Percentiles rank a stretch among this genome's conserved stretches.
Evolutionary conservation across 306 rosid genomes (phyloP).

Genomic region (Prunus salicina): DNA sequence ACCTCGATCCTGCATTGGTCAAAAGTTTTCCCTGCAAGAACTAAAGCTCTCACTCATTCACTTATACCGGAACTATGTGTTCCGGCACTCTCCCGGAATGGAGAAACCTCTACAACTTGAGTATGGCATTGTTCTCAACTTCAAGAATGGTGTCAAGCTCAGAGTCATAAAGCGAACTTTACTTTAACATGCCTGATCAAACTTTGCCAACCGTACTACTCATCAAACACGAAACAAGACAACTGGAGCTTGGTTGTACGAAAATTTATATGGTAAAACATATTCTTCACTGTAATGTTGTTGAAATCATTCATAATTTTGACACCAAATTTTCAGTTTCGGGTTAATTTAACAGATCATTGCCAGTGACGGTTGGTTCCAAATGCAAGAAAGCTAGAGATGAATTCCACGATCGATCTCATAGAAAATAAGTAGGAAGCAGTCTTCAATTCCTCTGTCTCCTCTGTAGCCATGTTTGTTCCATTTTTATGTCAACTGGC

Average conservation of each 20-base stretch:
- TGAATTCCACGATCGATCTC: too few species aligned
- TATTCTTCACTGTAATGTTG: not conserved
- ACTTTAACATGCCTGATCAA: not conserved
- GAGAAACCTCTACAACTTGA: constrained; percentile 79
- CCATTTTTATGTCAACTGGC: too few species aligned
- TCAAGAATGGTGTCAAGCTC: constrained; percentile 85
- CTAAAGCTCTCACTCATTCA: constrained; percentile 79
- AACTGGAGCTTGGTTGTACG: not conserved
- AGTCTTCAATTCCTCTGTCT: too few species aligned
- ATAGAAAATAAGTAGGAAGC: too few species aligned
- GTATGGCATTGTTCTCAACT: constrained; percentile 84
- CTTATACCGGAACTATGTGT: constrained; percentile 64
- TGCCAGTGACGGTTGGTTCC: too few species aligned
- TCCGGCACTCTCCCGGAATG: constrained; percentile 77
- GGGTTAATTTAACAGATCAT: too few species aligned
- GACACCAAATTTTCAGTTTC: too few species aligned
- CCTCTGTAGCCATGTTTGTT: too few species aligned
- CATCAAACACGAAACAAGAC: not conserved
- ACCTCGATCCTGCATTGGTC: constrained; percentile 86
- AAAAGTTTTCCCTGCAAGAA: constrained; percentile 73
- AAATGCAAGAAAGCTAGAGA: too few species aligned
- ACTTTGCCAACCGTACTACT: too few species aligned
- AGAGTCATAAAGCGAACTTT: constrained; percentile 44
- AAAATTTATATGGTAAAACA: not conserved
- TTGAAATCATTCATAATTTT: not conserved